Evolutionary conservation across 495 filamentous ascomycete species (phyloP).

Genomic region (Darksidea phi): DNA sequence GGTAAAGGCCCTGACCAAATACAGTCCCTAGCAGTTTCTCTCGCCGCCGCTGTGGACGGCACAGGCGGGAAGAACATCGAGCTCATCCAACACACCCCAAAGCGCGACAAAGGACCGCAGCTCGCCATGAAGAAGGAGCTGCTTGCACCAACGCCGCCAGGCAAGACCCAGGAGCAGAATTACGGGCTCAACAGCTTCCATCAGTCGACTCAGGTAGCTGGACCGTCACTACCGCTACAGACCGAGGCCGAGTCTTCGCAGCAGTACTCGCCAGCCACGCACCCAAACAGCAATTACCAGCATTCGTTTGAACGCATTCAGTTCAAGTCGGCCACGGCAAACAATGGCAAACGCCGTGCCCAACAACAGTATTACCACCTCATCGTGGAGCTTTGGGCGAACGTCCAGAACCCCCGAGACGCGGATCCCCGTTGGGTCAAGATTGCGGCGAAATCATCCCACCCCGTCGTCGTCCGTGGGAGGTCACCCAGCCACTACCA

Average conservation of each 20-base stretch:
- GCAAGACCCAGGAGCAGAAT: constrained; percentile 27
- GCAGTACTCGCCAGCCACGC: constrained; percentile 25
- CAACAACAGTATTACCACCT: constrained; percentile 94
- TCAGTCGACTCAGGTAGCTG: constrained; percentile 1
- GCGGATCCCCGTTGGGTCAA: constrained; percentile 62
- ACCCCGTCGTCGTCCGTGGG: constrained; percentile 89
- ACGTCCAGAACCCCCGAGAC: constrained; percentile 54
- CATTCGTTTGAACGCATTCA: constrained; percentile 88
- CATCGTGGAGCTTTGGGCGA: constrained; percentile 82
- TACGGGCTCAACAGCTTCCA: constrained; percentile 31
- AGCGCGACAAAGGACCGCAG: constrained; percentile 89
- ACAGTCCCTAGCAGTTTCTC: constrained; percentile 72
- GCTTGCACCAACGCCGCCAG: constrained; percentile 64
- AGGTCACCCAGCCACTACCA: constrained; percentile 93
- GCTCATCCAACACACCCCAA: constrained; percentile 91
- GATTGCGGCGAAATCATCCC: constrained; percentile 74
- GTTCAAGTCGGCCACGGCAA: constrained; percentile 93
- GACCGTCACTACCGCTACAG: constrained; percentile 32
- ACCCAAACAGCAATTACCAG: constrained; percentile 28
- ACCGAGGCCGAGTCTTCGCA: constrained; percentile 14
- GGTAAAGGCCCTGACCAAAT: constrained; percentile 53
- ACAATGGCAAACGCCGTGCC: constrained; percentile 89
- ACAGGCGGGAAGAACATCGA: constrained; percentile 76
- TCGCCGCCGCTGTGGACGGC: constrained; percentile 82
- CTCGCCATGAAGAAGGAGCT: constrained; percentile 69